Evolutionary conservation across 495 filamentous ascomycete species (phyloP), one percentile per base, ranked within the genome.

Genomic region (Friedmanniomyces simplex): DNA sequence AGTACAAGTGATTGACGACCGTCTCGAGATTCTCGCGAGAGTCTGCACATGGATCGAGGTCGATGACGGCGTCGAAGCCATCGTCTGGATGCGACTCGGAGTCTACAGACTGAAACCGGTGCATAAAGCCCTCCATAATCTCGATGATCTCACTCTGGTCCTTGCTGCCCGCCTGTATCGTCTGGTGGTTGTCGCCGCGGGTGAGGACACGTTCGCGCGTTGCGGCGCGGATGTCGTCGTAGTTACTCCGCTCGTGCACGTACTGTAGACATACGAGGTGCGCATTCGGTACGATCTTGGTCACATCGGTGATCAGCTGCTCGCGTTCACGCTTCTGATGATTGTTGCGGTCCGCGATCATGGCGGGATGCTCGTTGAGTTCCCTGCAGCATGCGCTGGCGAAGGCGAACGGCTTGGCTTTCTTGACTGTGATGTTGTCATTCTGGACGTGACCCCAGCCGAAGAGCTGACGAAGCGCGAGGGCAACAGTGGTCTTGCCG

Each of bases 181-280:
- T 96, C 68, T 99, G 93, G 65, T 99, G 93, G 66, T 96, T 97
- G 69, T 99, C 89, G 0, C 93, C 93, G 14, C 93, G 87, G 0
- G 78, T 74, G 22, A 96, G 73, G 0, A 99, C 88, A 13, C 93
- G 84, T 45, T 82, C 76, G 45, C 81, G 83, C 0, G 88, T 95
- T n/a, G 89, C 76, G 50, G 81, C 74, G 11, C 83, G 79, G 55
- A 97, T 89, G 2, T 74, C 68, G 24, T 85, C 77, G 66, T 68
- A 82, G 69, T 60, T 77, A 52, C 42, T 48, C 26, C 83, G 81
- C 39, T 90, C 81, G 63, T 99, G 93, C 1, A 89, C 84, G 61
- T 87, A 98, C 58, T 97, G 83, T 1, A 98, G 75, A n/a, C 91
- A 91, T n/a, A 98, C 86, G 42, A 94, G 83, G 16, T 77, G 78